Evolutionary conservation across 805 yeast species (phyloP).

Genomic region (Schwanniomyces vanrijiae): DNA sequence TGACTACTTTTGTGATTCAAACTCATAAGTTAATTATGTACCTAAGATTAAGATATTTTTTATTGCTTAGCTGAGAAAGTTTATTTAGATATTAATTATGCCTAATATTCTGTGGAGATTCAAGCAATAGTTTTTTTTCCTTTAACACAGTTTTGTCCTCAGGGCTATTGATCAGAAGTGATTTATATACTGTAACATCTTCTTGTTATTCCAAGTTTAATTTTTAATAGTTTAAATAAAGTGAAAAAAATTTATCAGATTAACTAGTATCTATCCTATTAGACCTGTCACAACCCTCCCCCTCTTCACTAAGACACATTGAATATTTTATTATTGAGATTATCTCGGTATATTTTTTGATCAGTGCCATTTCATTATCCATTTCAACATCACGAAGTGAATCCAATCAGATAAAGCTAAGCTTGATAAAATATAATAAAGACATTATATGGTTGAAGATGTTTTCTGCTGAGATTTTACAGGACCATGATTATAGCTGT

Average conservation of each 20-base stretch:
- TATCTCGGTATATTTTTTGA: too few species aligned
- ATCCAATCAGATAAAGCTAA: too few species aligned
- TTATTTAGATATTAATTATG: background rate
- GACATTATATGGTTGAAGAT: background rate
- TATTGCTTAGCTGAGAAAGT: background rate
- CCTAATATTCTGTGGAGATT: background rate
- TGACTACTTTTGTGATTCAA: background rate
- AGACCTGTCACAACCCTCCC: too few species aligned
- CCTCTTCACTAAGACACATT: too few species aligned
- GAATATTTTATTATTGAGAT: too few species aligned
- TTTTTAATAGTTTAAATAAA: too few species aligned
- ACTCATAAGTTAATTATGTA: background rate
- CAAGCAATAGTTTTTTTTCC: background rate
- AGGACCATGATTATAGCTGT: background rate
- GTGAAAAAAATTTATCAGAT: too few species aligned
- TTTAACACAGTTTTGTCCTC: background rate
- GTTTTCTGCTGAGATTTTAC: background rate
- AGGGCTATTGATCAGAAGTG: background rate
- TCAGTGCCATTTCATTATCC: too few species aligned
- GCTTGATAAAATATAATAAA: too few species aligned
- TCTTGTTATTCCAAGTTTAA: background rate
- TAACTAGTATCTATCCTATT: too few species aligned
- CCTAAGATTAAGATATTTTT: background rate
- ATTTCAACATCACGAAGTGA: too few species aligned
- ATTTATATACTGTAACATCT: background rate